Evolutionary conservation across 768 basidiomycete genomes (phyloP).

Genomic region (Xerocomellus amylosporus): DNA sequence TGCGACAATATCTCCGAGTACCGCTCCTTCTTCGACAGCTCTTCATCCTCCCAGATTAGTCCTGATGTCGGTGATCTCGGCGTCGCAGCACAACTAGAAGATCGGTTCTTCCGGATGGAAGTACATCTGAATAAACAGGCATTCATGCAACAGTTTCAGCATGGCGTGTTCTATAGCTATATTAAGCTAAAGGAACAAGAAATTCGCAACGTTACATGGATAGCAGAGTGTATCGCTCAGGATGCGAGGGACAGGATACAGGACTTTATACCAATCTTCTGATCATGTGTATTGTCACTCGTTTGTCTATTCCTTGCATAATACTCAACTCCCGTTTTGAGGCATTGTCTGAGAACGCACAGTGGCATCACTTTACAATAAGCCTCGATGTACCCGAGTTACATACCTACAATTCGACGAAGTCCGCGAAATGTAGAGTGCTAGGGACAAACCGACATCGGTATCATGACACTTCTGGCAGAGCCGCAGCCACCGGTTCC

Average conservation of each 20-base stretch:
- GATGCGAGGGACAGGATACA: conserved; percentile 94
- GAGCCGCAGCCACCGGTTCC: not conserved
- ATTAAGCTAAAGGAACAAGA: conserved; percentile 92
- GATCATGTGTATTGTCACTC: conserved; percentile 23
- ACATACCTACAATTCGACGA: not conserved
- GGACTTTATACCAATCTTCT: conserved; percentile 92
- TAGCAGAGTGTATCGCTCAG: conserved; percentile 98
- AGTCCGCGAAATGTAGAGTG: not conserved
- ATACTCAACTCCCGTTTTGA: not conserved
- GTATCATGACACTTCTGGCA: conserved; percentile 3
- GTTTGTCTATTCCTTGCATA: conserved; percentile 9
- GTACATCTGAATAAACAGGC: conserved; percentile 92
- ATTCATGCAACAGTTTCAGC: conserved; percentile 97
- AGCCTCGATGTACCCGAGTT: not conserved
- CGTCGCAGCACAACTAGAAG: conserved; percentile 74
- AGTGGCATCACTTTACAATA: not conserved
- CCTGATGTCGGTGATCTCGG: conserved; percentile 42
- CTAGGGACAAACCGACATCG: not conserved
- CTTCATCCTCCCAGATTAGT: conserved; percentile 35
- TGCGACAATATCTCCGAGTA: conserved; percentile 91
- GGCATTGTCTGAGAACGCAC: not conserved
- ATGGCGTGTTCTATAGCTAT: conserved; percentile 89
- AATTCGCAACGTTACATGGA: conserved; percentile 86
- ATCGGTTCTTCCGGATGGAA: conserved; percentile 91
- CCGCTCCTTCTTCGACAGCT: conserved; percentile 79